A percentile compares a stretch with the other conserved stretches of the same genome.
phyloP scores from a whole-genome alignment of 1,284 basidiomycete genomes.

The Gastroboletus turbinatus region DNA sequence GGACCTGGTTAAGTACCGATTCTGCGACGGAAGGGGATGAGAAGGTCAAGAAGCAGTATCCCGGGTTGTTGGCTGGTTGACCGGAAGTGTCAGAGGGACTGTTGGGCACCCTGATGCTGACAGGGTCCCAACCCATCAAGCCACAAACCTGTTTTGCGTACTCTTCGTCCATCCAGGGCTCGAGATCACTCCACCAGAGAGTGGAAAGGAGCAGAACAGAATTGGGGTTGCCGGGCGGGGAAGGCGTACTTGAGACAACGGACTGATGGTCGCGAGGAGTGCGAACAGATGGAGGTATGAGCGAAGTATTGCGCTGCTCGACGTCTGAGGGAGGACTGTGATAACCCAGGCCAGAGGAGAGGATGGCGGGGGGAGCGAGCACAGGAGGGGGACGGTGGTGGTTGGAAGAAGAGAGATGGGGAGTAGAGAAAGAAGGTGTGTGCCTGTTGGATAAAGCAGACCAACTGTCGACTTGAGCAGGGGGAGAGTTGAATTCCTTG shows the following conservation, averaged over 20 bases:
- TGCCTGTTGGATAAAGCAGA: conserved; percentile 46
- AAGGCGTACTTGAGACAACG: conserved; percentile 23
- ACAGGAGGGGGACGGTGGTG: conserved; percentile 33
- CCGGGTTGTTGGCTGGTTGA: conserved; percentile 74
- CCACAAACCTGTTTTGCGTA: conserved; percentile 80
- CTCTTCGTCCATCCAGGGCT: conserved; percentile 91
- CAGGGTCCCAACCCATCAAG: conserved; percentile 77
- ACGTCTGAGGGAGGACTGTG: conserved; percentile 30
- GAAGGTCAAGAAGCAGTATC: conserved; percentile 87
- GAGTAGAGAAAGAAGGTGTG: conserved; percentile 33
- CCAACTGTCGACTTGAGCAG: conserved; percentile 29
- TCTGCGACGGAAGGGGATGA: conserved; percentile 69
- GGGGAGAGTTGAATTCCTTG: conserved; percentile 35
- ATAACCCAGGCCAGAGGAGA: conserved; percentile 15
- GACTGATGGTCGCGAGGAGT: conserved; percentile 24
- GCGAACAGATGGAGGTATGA: conserved; percentile 32
- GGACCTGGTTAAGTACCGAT: conserved; percentile 69
- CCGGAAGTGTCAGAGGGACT: conserved; percentile 59
- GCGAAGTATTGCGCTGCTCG: conserved; percentile 41
- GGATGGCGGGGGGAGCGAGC: conserved; percentile 17
- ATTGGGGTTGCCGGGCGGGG: conserved; percentile 28
- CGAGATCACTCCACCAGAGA: conserved; percentile 80
- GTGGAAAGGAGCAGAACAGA: conserved; percentile 46
- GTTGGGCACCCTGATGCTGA: conserved; percentile 68
- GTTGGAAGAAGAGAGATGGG: conserved; percentile 34